Evolutionary conservation across 2,329 filamentous ascomycete species (phyloP), one percentile per base, ranked within the genome.

Genomic region (Penicillium expansum): DNA sequence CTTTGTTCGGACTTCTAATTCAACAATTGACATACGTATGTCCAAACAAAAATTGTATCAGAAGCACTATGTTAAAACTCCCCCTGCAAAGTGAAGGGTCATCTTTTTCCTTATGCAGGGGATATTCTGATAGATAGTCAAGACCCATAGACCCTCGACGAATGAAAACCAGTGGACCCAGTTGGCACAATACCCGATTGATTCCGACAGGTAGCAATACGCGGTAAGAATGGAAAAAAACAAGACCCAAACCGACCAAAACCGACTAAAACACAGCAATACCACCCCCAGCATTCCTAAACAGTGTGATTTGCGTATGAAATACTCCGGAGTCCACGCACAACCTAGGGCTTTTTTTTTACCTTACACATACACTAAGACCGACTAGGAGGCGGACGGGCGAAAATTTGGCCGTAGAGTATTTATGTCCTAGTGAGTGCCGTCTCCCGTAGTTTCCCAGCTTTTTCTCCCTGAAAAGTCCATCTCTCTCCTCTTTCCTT

Each of bases 331-430:
- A 48, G 59, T 55, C 57, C 60, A 45, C 52, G 60, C 63, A 64
- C 63, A 65, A 61, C 65, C 60, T 69, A 69, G 68, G 68, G 67
- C 68, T 70, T 65, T 66, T 62, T 55, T 44, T 54, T 56, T 55
- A 59, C 57, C 37, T 39, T 44, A 56, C 48, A 24, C 35, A 59
- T 67, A 66, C 69, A 71, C 70, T 67, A 70, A 64, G 57, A 65
- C 64, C 61, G 61, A 69, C 64, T 59, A 62, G 69, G 65, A 67
- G 64, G 62, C 65, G 67, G 69, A 68, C 69, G 66, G 64, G 69
- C 67, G 68, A 73, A 73, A 73, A 71, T 72, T 71, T 68, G 67
- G 68, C 70, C 67, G 70, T 62, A 66, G 62, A 72, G 70, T 71
- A 72, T 72, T 72, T 72, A 71, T 71, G 67, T 67, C 62, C 66